Evolutionary conservation across 768 basidiomycete genomes (phyloP), one percentile per base, ranked within the genome.

Genomic region (Leucosporidium scottii): DNA sequence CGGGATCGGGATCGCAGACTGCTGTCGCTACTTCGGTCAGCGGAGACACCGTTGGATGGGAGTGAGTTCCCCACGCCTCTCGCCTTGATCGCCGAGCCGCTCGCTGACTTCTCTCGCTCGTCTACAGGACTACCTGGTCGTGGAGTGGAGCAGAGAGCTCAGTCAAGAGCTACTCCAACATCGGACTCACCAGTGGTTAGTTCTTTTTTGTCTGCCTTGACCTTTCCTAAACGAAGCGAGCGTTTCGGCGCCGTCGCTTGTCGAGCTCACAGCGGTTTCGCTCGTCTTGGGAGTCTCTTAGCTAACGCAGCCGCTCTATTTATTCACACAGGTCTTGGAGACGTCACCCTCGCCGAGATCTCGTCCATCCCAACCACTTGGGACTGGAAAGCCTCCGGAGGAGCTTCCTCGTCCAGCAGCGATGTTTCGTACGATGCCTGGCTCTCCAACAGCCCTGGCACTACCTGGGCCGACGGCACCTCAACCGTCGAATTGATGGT

Each of bases 391-490:
- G 30, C 18, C 31, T 31, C 55, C 1, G 21, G 10, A 12, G 30
- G 18, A 20, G 28, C 5, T 9, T 12, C 55, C 1, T 57, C 30
- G 31, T 34, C 34, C 4, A 34, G 30, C 55, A 31, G 30, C 12
- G 55, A 57, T 28, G 55, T 57, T 25, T 57, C 55, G 31, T 57
- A 31, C 55, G 55, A 57, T 13, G 17, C 21, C 31, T 57, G 55
- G 55, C 31, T 57, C 10, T 57, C 55, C 21, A 6, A 4, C 34
- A 34, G 34, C 34, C 34, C 25, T 3, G 55, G 27, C 31, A 20
- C 55, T 4, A 34, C 55, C 21, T 57, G 55, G 8, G 55, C 25
- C 21, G 12, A 57, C 17, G 31, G 25, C 5, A 28, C 30, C 7
- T 31, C 30, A 5, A 31, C 55, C 17, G 30, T 20, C 18, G 55